phyloP scores from a whole-genome alignment of 169 alveolate species.

The Plasmodium blacklocki region DNA sequence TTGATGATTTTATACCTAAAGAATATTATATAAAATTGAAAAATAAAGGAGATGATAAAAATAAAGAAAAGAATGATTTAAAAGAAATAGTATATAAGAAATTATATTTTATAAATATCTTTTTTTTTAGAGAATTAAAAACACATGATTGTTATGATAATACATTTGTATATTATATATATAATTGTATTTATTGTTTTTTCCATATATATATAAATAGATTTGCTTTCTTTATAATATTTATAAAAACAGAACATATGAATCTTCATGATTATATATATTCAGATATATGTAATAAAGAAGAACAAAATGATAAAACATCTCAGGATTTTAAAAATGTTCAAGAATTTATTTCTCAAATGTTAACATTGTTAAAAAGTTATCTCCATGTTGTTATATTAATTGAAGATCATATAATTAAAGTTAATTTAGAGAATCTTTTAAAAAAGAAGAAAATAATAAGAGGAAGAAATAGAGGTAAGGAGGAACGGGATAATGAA shows the following conservation, averaged over 20 bases:
- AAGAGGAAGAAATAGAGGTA: too few species aligned
- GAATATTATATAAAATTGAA: conserved; percentile 6
- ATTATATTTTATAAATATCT: conserved; percentile 52
- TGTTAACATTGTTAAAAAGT: conserved; percentile 27
- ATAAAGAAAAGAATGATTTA: conserved; percentile 24
- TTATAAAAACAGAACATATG: conserved; percentile 14
- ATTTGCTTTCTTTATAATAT: conserved; percentile 26
- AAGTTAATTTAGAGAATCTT: conserved; percentile 16
- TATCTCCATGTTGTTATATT: conserved; percentile 8
- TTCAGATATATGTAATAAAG: not conserved
- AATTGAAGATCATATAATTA: conserved; percentile 59
- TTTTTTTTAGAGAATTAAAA: conserved; percentile 47
- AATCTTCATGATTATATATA: not conserved
- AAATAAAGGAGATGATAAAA: not conserved
- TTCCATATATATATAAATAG: conserved; percentile 43
- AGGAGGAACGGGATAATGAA: too few species aligned
- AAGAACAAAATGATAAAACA: not conserved
- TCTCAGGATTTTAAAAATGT: conserved; percentile 5
- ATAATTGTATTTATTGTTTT: conserved; percentile 46
- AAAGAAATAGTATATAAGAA: conserved; percentile 40
- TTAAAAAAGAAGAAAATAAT: conserved; percentile 27
- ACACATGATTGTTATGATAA: conserved; percentile 19
- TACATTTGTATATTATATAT: conserved; percentile 37
- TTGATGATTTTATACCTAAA: conserved; percentile 24
- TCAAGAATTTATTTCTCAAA: conserved; percentile 27